Conservation (phyloP, 2,329 filamentous ascomycete species). For the Penicillium sp. region DNA sequence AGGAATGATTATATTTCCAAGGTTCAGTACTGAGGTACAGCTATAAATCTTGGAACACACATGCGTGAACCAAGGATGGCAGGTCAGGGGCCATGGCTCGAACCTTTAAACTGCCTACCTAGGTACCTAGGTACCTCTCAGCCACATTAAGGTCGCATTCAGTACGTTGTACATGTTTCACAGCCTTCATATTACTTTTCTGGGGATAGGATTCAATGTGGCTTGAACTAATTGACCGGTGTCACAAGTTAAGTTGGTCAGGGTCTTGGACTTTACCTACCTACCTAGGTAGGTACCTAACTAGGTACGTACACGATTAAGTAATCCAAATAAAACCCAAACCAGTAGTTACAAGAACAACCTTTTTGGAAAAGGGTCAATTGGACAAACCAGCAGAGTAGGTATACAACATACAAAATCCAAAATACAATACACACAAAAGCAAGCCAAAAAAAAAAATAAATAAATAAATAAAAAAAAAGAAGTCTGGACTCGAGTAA, state of each 20-base stretch:
- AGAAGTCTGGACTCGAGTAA: constrained; percentile 3
- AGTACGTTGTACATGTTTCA: background rate
- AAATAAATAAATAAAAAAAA: too few species aligned
- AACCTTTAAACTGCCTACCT: background rate
- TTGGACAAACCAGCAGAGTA: background rate
- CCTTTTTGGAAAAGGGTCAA: background rate
- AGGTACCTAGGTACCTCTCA: too few species aligned
- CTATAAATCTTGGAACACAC: background rate
- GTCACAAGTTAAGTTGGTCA: background rate
- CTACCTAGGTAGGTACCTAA: too few species aligned
- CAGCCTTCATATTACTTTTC: background rate
- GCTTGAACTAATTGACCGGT: background rate
- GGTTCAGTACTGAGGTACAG: background rate
- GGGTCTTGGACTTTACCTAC: background rate
- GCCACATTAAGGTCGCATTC: background rate
- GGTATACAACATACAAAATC: background rate
- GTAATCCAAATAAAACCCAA: background rate
- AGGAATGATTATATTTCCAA: background rate
- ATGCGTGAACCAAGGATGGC: background rate
- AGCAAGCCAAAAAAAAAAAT: background rate
- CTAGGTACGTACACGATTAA: background rate
- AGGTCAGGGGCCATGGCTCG: background rate
- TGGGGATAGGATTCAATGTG: background rate
- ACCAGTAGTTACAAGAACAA: too few species aligned
- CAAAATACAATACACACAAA: background rate